Evolutionary conservation across 148 eudicot species (phyloP), one percentile per base, ranked within the genome.

Genomic region (Rhododendron ovatum): DNA sequence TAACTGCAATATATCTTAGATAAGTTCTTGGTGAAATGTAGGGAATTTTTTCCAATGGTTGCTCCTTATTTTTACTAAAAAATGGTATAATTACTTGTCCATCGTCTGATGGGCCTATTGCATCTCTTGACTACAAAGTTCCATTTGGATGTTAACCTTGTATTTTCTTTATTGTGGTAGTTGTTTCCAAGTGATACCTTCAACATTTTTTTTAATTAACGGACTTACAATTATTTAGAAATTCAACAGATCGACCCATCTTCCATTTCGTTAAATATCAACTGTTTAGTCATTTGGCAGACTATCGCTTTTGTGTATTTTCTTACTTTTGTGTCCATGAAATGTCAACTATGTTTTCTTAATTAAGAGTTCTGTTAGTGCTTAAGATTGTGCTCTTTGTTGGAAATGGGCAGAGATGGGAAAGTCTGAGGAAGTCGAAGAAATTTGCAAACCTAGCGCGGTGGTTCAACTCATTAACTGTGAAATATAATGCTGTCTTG

Each of bases 331-430:
- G 30, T 86, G 84, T 78, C 57, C 30, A 33, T 67, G 43, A 17
- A 45, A 43, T 84, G n/a, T 55, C 35, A 30, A 51, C 65, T 84
- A 41, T 84, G 43, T 15, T 77, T 24, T 65, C 33, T 53, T 0
- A 26, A 18, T 15, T 77, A n/a, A 17, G 7, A 2, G 5, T 71
- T 11, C 28, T 43, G 15, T 28, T 81, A 26, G 33, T 63, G 55
- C 80, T 84, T 15, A 84, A 55, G 83, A n/a, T 17, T 45, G 6
- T 83, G 33, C 24, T 33, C 28, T 33, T 85, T 90, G 76, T 87
- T 95, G 99, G 92, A 74, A 89, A 92, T 91, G 98, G 98, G 80
- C 82, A 63, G 82, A 92, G 99, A 88, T 98, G 99, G 99, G 98
- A 95, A 88, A 95, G 98, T 85, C 90, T 95, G 92, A 91, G 91